Evolutionary conservation across 495 filamentous ascomycete species (phyloP).

Genomic region (Aspergillus nanangensis): DNA sequence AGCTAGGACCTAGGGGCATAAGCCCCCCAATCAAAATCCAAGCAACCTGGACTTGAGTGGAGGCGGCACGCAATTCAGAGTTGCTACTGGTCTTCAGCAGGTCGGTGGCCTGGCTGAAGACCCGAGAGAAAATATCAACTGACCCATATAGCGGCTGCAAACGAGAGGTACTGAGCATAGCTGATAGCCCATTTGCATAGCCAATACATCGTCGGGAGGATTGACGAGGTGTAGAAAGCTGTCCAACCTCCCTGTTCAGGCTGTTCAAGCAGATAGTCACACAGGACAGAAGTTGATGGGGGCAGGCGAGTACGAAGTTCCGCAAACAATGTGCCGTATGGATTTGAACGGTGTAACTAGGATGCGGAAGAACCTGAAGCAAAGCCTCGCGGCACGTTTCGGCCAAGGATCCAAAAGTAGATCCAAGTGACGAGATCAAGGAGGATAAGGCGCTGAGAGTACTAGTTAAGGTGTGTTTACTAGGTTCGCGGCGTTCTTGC

Average conservation of each 20-base stretch:
- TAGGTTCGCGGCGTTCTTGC: constrained; percentile 86
- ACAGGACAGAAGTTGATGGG: constrained; percentile 84
- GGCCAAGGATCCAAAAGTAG: constrained; percentile 69
- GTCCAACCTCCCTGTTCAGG: constrained; percentile 76
- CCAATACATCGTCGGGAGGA: constrained; percentile 83
- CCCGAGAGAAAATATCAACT: constrained; percentile 88
- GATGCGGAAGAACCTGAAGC: constrained; percentile 87
- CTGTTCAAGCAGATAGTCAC: constrained; percentile 97
- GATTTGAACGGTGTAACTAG: constrained; percentile 93
- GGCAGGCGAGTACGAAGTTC: constrained; percentile 82
- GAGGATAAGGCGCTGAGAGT: constrained; percentile 76
- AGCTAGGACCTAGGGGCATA: constrained; percentile 95
- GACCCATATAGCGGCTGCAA: constrained; percentile 89
- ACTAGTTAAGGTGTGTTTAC: constrained; percentile 77
- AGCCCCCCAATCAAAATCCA: constrained; percentile 96
- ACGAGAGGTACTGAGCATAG: constrained; percentile 84
- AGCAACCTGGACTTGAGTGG: constrained; percentile 93
- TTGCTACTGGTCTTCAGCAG: constrained; percentile 90
- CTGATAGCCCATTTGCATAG: constrained; percentile 88
- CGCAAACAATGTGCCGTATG: constrained; percentile 81
- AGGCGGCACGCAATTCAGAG: constrained; percentile 85
- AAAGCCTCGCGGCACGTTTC: constrained; percentile 83
- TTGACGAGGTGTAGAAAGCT: constrained; percentile 70
- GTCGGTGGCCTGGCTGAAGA: constrained; percentile 85
- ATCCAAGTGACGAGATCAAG: constrained; percentile 74